These are phyloP conservation scores for Fusarium sublunatum DNA, from an alignment of 2,329 filamentous ascomycete species.

Conservation along the genomic window DNA sequence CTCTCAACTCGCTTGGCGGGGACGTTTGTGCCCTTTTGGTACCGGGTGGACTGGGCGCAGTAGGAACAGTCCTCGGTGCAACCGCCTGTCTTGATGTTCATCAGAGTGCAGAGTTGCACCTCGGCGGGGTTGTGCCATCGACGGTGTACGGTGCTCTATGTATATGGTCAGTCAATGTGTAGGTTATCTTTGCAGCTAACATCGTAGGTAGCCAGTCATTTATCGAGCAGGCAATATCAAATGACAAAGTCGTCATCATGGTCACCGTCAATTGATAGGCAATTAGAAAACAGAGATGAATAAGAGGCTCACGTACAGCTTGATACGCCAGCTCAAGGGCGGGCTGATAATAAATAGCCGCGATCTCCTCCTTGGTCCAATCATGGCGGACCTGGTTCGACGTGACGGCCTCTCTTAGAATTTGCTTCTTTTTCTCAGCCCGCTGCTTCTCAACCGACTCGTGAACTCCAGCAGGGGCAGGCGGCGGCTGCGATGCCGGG, in stretches of 20 bases:
- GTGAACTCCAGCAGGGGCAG: constrained; percentile 33
- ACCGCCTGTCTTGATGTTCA: constrained; percentile 96
- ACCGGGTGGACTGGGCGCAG: constrained; percentile 87
- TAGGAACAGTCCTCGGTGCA: constrained; percentile 95
- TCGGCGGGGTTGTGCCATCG: constrained; percentile 86
- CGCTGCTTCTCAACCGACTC: constrained; percentile 42
- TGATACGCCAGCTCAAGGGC: constrained; percentile 82
- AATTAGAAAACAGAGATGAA: not conserved
- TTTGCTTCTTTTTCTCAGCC: constrained; percentile 45
- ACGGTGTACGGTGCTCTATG: constrained; percentile 79
- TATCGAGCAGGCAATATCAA: not conserved
- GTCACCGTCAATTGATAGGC: not conserved
- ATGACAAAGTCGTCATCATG: not conserved
- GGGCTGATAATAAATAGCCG: constrained; percentile 83
- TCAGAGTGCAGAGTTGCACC: constrained; percentile 92
- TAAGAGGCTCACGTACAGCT: constrained; percentile 64
- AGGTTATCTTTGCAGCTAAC: constrained; percentile 3
- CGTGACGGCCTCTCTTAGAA: constrained; percentile 65
- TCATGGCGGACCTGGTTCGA: constrained; percentile 72
- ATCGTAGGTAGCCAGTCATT: not conserved
- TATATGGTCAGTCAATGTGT: constrained; percentile 27
- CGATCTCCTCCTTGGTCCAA: constrained; percentile 86
- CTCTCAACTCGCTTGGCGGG: constrained; percentile 82
- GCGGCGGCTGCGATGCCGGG: constrained; percentile 38
- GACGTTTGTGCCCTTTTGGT: constrained; percentile 80